Evolutionary conservation across 1,284 basidiomycete genomes (phyloP).

Genomic region (Rhodotorula glutinis): DNA sequence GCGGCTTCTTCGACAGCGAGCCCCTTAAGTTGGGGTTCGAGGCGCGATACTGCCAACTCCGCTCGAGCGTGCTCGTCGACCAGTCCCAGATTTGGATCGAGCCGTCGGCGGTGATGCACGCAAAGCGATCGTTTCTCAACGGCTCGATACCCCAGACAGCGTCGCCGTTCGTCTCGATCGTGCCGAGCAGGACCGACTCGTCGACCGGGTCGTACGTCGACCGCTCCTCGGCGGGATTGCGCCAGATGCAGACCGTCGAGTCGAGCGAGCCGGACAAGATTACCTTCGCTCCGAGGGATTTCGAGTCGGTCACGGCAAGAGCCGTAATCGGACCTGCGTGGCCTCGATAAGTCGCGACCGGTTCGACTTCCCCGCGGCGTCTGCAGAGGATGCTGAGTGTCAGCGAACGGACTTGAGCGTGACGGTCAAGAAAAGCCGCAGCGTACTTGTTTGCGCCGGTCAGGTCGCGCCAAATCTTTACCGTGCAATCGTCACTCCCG

Average conservation of each 20-base stretch:
- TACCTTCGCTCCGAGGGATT: conserved; percentile 49
- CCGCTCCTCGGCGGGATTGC: conserved; percentile 63
- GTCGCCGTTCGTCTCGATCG: conserved; percentile 86
- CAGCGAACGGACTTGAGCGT: too few relatives aligned
- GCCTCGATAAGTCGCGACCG: conserved; percentile 84
- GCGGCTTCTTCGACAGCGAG: conserved; percentile 48
- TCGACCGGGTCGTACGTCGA: conserved; percentile 80
- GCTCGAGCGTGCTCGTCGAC: conserved; percentile 57
- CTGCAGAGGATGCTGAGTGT: conserved; percentile 23
- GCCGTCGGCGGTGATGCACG: conserved; percentile 87
- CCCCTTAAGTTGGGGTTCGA: conserved; percentile 25
- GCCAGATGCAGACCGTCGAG: conserved; percentile 88
- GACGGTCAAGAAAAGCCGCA: conserved; percentile 1
- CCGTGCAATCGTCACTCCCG: conserved; percentile 89
- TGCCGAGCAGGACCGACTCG: conserved; percentile 67
- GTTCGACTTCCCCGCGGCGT: conserved; percentile 66
- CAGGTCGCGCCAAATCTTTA: conserved; percentile 85
- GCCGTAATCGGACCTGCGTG: conserved; percentile 90
- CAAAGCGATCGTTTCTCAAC: conserved; percentile 60
- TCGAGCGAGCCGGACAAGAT: conserved; percentile 92
- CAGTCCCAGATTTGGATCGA: conserved; percentile 87
- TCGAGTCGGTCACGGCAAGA: conserved; percentile 71
- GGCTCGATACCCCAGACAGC: conserved; percentile 88
- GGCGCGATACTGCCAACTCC: conserved; percentile 56
- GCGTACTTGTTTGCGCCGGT: conserved; percentile 7